Evolutionary conservation across 805 yeast genomes (phyloP).

Genomic region (Wickerhamiella azyma): DNA sequence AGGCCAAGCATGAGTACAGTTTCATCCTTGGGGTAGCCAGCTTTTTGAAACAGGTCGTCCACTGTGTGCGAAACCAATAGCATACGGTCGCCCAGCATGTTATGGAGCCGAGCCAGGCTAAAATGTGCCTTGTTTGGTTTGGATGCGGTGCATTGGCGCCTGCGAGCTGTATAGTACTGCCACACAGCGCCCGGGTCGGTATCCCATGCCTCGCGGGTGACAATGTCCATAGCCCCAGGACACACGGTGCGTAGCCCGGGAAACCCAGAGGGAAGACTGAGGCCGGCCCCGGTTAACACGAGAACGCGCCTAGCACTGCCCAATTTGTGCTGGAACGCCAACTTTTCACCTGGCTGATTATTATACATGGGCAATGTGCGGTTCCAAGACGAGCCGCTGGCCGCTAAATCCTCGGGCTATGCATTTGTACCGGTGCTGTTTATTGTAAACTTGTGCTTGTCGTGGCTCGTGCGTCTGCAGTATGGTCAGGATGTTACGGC

Average conservation of each 20-base stretch:
- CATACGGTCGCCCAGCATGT: conserved; percentile 26
- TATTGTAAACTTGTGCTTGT: conserved; percentile 25
- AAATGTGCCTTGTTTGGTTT: conserved; percentile 62
- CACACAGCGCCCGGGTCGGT: conserved; percentile 77
- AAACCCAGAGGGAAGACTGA: conserved; percentile 64
- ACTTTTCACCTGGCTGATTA: conserved; percentile 15
- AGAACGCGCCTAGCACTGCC: conserved; percentile 24
- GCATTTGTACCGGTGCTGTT: conserved; percentile 19
- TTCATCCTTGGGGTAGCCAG: conserved; percentile 41
- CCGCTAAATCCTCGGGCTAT: conserved; percentile 1
- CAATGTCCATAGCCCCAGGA: conserved; percentile 78
- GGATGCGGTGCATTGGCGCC: conserved; percentile 51
- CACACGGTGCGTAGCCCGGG: conserved; percentile 62
- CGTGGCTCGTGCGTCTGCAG: conserved; percentile 26
- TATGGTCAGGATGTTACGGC: conserved; percentile 22
- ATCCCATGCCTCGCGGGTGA: conserved; percentile 83
- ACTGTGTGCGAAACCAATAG: conserved; percentile 73
- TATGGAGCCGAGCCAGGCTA: conserved; percentile 51
- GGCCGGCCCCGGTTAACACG: conserved; percentile 66
- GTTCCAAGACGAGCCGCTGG: conserved; percentile 6
- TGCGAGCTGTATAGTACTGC: conserved; percentile 69
- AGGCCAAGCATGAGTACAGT: conserved; percentile 70
- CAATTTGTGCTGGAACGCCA: conserved; percentile 25
- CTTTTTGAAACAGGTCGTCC: conserved; percentile 58
- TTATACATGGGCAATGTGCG: background rate